Conservation (phyloP, 805 yeast species). For the Candida piceae region DNA sequence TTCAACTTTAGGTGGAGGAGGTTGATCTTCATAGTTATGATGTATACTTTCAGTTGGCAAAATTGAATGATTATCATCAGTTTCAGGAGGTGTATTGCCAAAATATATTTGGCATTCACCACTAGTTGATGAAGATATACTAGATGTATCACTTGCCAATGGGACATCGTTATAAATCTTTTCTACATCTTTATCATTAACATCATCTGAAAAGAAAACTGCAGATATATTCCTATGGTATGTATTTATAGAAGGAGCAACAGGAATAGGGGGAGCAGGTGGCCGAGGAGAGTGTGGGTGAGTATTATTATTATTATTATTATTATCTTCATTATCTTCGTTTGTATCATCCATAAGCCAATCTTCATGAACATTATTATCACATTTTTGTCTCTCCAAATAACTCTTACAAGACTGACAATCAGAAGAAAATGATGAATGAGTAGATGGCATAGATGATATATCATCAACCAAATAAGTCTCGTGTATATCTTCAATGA, state of each 20-base stretch:
- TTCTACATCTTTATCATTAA: slow-evolving; percentile 17
- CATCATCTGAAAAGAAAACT: slow-evolving; percentile 25
- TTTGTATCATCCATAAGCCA: neutral
- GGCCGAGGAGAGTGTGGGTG: no score
- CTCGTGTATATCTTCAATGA: slow-evolving; percentile 12
- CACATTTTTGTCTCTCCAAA: neutral
- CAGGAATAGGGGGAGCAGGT: no score
- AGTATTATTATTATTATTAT: neutral
- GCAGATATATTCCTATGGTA: slow-evolving; percentile 19
- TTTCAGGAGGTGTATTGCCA: neutral
- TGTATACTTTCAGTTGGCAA: no score
- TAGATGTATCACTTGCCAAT: slow-evolving; percentile 10
- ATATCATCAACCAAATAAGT: slow-evolving; percentile 6
- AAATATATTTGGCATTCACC: slow-evolving; percentile 1
- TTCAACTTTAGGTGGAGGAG: slow-evolving; percentile 9
- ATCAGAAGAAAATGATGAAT: slow-evolving; percentile 10
- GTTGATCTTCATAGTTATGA: slow-evolving; percentile 3
- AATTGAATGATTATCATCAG: neutral
- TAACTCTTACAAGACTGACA: slow-evolving; percentile 7
- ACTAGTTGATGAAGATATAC: slow-evolving; percentile 7
- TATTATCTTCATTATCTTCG: neutral
- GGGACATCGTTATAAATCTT: slow-evolving; percentile 21
- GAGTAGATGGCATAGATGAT: no score
- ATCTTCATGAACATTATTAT: neutral
- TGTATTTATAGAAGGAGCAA: no score